These are phyloP conservation scores for Leccinum subgranulosum DNA, from an alignment of 768 basidiomycete species.

Conservation along the genomic window DNA sequence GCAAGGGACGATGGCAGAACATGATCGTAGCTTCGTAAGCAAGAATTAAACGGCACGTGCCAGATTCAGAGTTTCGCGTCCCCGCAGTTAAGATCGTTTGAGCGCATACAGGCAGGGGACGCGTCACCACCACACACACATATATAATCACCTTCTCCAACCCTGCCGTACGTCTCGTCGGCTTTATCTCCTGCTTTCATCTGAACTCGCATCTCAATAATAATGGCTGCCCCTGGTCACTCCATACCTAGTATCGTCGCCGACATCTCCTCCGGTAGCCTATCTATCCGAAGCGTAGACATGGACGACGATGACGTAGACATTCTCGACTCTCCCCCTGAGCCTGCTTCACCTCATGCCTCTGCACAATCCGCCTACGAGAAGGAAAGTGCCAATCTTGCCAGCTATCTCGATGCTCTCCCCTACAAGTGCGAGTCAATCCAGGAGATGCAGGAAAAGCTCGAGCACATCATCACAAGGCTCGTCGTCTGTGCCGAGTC, in stretches of 20 bases:
- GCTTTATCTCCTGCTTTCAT: slow-evolving; percentile 18
- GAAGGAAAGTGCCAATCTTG: slow-evolving; percentile 57
- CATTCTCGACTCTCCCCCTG: slow-evolving; percentile 40
- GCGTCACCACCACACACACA: slow-evolving; percentile 28
- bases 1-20: slow-evolving; percentile 11
- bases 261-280: slow-evolving; percentile 21
- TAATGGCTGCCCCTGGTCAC: slow-evolving; percentile 20
- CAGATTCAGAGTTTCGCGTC: background rate
- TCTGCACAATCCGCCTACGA: slow-evolving; percentile 43
- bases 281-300: slow-evolving; percentile 23
- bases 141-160: slow-evolving; percentile 11
- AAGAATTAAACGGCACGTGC: slow-evolving; percentile 13
- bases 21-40: background rate
- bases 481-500: slow-evolving; percentile 68
- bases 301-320: slow-evolving; percentile 63
- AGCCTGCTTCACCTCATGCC: slow-evolving; percentile 23
- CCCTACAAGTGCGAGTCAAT: slow-evolving; percentile 73
- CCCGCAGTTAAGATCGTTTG: background rate
- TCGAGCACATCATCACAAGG: slow-evolving; percentile 67
- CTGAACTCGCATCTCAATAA: slow-evolving; percentile 13
- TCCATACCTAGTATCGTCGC: slow-evolving; percentile 22
- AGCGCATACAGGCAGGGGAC: slow-evolving; percentile 19
- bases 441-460: slow-evolving; percentile 66
- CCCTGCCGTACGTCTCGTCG: slow-evolving; percentile 26
- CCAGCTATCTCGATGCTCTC: slow-evolving; percentile 62